Conservation (phyloP, 306 rosid genomes). For the Lagenaria siceraria region DNA sequence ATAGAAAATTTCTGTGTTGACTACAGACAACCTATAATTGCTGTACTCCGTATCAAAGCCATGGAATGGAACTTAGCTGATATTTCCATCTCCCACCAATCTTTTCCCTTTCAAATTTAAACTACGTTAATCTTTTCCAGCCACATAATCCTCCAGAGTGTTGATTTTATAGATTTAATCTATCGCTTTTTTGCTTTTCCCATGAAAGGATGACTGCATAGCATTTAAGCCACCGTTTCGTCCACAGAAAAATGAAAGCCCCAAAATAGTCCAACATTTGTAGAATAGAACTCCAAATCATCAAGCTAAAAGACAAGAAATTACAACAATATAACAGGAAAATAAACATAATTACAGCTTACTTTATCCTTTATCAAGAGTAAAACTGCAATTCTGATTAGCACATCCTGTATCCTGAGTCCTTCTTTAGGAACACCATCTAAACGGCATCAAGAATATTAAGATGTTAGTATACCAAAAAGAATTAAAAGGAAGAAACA, state of each 20-base stretch:
- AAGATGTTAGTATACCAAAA: slow-evolving; percentile 1
- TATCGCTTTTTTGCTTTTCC: neutral
- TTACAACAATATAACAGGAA: neutral
- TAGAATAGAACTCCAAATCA: neutral
- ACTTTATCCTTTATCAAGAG: slow-evolving; percentile 70
- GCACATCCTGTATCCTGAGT: slow-evolving; percentile 79
- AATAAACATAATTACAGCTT: slow-evolving; percentile 17
- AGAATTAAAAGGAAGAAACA: neutral
- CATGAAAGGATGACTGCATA: neutral
- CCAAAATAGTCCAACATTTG: neutral
- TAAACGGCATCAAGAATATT: slow-evolving; percentile 22
- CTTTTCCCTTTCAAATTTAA: neutral
- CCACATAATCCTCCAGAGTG: neutral
- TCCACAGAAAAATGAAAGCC: neutral
- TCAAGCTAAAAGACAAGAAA: neutral
- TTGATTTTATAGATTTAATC: neutral
- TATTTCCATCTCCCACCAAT: neutral
- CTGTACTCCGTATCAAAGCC: neutral
- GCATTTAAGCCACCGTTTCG: neutral
- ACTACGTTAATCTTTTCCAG: neutral
- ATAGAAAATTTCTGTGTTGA: neutral
- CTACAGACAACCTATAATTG: neutral
- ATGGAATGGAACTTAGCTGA: neutral
- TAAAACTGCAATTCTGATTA: slow-evolving; percentile 75
- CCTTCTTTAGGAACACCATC: slow-evolving; percentile 99